Base-by-base conservation (phyloP, 1,139 yeast species). In the Candida buenavistaensis region DNA sequence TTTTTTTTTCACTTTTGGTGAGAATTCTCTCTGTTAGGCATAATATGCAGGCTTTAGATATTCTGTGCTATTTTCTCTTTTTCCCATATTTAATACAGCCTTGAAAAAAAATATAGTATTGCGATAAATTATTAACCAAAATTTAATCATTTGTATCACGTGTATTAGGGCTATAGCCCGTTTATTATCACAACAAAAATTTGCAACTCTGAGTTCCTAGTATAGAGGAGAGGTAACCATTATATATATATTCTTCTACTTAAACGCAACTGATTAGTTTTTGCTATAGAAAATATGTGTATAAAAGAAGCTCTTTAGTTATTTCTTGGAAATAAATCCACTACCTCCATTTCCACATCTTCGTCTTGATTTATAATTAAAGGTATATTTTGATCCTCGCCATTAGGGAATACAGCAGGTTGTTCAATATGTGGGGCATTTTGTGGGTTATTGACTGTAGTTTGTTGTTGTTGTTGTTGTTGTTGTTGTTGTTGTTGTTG, bases 361-460 rank as follows among this genome's bases (percentile, higher is more conserved):
- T 52, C 62, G 26, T 51, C 61, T 10, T 49, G 57, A 39, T 59
- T 54, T 9, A 56, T 6, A n/a, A 16, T 48, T 17, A 51, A 46
- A 20, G 63, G 64, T 26, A 26, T 14, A 13, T 14, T 17, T 22
- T 13, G 33, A 14, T 14, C 23, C 17, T 11, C 59, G 11, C 54
- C 64, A 40, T 49, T 54, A 2, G 66, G 66, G 39, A 69, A 69
- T 2, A 68, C 72, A 5, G 75, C 64, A 5, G 72, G 72, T 39
- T 68, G 75, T 20, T 50, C 48, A 10, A 68, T 64, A 30, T 67
- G 75, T 3, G 75, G 75, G 6, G 74, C 75, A 48, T 67, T 62
- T 17, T 44, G 47, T 9, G 46, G 51, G 28, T 47, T 43, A 12
- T 24, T 15, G 16, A 30, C 22, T 11, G 37, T 43, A 11, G 26